phyloP scores from a whole-genome alignment of 106 monocot genomes.

The Triglochin maritima region DNA sequence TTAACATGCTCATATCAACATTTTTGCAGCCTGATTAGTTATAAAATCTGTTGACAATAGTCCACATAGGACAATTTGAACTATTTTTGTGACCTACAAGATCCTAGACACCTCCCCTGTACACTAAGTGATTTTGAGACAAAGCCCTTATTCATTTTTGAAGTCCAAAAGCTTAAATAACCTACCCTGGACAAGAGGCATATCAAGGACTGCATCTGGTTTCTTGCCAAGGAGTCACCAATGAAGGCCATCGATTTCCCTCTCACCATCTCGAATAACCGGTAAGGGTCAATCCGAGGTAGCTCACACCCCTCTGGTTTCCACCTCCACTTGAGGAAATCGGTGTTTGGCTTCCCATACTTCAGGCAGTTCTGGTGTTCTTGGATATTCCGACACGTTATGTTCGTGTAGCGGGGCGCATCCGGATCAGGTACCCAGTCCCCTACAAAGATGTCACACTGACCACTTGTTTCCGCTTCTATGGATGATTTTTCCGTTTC shows the following conservation, averaged over 20 bases:
- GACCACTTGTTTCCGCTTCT: not conserved
- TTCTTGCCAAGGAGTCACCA: conserved; percentile 22
- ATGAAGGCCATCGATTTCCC: conserved; percentile 15
- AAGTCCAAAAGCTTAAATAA: not conserved
- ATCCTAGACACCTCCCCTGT: too few species aligned
- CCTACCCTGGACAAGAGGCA: conserved; percentile 17
- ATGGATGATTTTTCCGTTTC: not conserved
- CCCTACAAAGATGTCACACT: conserved; percentile 28
- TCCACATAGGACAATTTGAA: too few species aligned
- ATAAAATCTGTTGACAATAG: too few species aligned
- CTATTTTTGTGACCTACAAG: not conserved
- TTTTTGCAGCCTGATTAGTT: too few species aligned
- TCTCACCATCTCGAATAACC: conserved; percentile 9
- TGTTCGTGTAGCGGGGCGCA: conserved; percentile 20
- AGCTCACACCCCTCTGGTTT: conserved; percentile 14
- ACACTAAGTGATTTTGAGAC: not conserved
- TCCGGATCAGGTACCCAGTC: conserved; percentile 32
- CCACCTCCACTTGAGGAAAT: conserved; percentile 15
- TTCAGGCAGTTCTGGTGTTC: conserved; percentile 11
- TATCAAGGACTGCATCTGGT: conserved; percentile 57
- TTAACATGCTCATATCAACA: too few species aligned
- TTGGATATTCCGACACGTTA: conserved; percentile 4
- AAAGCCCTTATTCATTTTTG: not conserved
- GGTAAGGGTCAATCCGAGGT: conserved; percentile 2
- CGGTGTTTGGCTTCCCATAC: conserved; percentile 10